Conservation (phyloP, 2,329 filamentous ascomycete species). For the Exserohilum turcica region DNA sequence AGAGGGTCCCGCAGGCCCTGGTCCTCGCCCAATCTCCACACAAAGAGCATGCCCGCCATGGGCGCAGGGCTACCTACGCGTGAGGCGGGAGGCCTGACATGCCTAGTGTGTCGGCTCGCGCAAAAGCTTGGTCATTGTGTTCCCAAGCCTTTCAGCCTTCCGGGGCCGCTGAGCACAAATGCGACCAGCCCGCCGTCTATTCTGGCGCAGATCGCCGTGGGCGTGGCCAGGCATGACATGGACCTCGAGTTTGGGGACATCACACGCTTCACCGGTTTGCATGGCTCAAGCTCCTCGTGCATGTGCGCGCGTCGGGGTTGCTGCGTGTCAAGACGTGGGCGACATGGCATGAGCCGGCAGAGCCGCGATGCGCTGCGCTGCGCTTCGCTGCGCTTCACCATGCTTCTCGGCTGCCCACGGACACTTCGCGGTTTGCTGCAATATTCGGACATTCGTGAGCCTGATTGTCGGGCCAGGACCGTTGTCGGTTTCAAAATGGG, state of each 20-base stretch:
- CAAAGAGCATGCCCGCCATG: conserved; percentile 26
- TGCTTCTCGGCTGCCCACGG: conserved; percentile 18
- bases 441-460: conserved; percentile 25
- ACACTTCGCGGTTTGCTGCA: conserved; percentile 17
- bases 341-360: conserved; percentile 23
- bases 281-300: conserved; percentile 19
- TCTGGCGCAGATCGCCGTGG: conserved; percentile 10
- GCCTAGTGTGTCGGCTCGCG: conserved; percentile 23
- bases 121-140: conserved; percentile 41
- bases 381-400: conserved; percentile 20
- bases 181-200: conserved; percentile 12
- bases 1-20: conserved; percentile 28
- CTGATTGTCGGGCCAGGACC: conserved; percentile 25
- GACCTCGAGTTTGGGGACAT: conserved; percentile 18
- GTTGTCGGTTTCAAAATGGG: conserved; percentile 19
- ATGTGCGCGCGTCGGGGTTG: conserved; percentile 5
- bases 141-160: conserved; percentile 36
- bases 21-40: conserved; percentile 43
- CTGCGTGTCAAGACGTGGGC: conserved; percentile 3
- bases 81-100: conserved; percentile 35
- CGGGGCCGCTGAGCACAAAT: conserved; percentile 18
- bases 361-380: conserved; percentile 27
- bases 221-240: conserved; percentile 3
- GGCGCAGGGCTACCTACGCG: conserved; percentile 30
- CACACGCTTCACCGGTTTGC: conserved; percentile 21